Evolutionary conservation across 2,329 filamentous ascomycete genomes (phyloP).

Genomic region (Hirsutella thompsonii): DNA sequence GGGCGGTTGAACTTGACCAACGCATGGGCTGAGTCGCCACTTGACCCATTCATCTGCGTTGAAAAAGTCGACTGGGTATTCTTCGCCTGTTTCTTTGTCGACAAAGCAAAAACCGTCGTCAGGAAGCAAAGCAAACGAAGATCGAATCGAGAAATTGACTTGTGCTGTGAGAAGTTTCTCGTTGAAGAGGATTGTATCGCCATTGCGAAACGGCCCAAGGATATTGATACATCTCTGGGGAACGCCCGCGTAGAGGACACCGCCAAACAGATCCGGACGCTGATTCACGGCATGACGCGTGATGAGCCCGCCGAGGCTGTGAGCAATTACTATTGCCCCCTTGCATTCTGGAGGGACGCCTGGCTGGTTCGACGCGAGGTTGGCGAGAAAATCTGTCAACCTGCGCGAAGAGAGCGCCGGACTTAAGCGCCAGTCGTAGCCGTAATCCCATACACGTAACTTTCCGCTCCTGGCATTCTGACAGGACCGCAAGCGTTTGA

Average conservation of each 20-base stretch:
- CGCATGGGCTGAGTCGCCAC: conserved; percentile 65
- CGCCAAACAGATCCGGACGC: conserved; percentile 71
- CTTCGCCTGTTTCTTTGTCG: conserved; percentile 66
- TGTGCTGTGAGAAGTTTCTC: conserved; percentile 83
- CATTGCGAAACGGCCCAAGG: conserved; percentile 75
- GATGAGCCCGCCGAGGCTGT: conserved; percentile 79
- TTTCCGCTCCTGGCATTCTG: conserved; percentile 60
- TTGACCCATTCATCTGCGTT: conserved; percentile 67
- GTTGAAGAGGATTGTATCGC: conserved; percentile 83
- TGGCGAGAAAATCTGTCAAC: conserved; percentile 61
- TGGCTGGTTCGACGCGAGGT: conserved; percentile 59
- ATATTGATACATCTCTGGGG: conserved; percentile 86
- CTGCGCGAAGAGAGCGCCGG: conserved; percentile 61
- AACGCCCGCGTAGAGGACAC: conserved; percentile 74
- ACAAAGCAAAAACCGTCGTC: conserved; percentile 82
- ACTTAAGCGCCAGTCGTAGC: conserved; percentile 88
- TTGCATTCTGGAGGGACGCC: conserved; percentile 35
- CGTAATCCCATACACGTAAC: conserved; percentile 76
- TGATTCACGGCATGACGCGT: conserved; percentile 80
- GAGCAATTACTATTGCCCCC: conserved; percentile 73
- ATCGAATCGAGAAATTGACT: conserved; percentile 85
- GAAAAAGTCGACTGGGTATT: conserved; percentile 77
- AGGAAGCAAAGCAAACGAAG: conserved; percentile 72
- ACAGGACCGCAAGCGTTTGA: conserved; percentile 63
- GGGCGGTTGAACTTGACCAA: conserved; percentile 52